Conservation (phyloP, 176 grass and related monocot species). For the Zoysia japonica region DNA sequence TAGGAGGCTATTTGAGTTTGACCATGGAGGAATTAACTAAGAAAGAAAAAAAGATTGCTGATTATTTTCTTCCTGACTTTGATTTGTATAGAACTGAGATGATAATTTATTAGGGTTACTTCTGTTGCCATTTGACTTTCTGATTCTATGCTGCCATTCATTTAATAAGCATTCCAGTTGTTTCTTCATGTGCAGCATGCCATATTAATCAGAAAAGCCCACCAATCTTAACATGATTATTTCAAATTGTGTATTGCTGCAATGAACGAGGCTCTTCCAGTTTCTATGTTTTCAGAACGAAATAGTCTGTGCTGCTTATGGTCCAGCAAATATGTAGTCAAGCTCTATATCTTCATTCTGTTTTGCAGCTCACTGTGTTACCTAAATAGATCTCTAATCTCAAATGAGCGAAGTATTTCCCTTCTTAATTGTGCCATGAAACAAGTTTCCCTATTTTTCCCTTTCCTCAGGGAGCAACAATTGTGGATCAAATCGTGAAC, state of each 20-base stretch:
- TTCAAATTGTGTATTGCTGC: not conserved
- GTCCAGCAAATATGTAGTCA: not conserved
- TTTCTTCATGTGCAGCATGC: slow-evolving; percentile 13
- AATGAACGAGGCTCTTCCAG: not conserved
- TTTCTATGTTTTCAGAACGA: slow-evolving; percentile 10
- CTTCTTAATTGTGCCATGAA: not conserved
- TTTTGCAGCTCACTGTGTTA: not conserved
- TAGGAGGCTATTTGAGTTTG: not conserved
- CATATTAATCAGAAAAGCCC: slow-evolving; percentile 1
- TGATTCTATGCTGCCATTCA: slow-evolving; percentile 17
- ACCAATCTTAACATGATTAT: slow-evolving; percentile 9
- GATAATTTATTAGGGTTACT: slow-evolving; percentile 5
- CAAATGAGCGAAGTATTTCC: not conserved
- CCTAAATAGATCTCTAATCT: not conserved
- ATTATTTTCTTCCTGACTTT: slow-evolving; percentile 35
- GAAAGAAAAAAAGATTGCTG: not conserved
- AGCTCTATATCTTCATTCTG: not conserved
- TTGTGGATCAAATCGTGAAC: slow-evolving; percentile 81
- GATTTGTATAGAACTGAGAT: not conserved
- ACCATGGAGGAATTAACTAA: slow-evolving; percentile 26
- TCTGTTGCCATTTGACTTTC: slow-evolving; percentile 25
- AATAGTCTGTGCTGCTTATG: not conserved
- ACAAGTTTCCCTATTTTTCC: not conserved
- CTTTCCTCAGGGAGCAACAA: slow-evolving; percentile 82
- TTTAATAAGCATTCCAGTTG: slow-evolving; percentile 11